Evolutionary conservation across 192 early-diverging fungal species (phyloP).

Genomic region (Ambispora gerdemannii): DNA sequence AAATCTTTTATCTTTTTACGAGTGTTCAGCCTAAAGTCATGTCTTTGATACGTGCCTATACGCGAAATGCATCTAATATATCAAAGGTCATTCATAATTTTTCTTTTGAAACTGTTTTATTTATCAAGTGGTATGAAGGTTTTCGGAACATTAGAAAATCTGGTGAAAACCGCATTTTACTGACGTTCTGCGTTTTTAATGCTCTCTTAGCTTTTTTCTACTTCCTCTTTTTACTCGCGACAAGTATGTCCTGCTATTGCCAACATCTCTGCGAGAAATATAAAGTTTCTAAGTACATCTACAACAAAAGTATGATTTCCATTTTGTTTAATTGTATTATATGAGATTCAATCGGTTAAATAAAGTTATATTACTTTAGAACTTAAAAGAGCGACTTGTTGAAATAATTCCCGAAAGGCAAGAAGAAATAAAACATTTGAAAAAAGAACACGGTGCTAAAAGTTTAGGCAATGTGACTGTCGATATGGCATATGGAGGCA

Average conservation of each 20-base stretch:
- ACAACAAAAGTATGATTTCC: not conserved
- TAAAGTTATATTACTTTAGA: constrained; percentile 43
- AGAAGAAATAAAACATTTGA: constrained; percentile 92
- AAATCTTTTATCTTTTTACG: too few relatives aligned
- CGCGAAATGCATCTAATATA: not conserved
- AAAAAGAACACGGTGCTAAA: constrained; percentile 85
- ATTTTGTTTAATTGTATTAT: not conserved
- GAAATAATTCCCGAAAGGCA: constrained; percentile 95
- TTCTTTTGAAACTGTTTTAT: not conserved
- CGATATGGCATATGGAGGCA: constrained; percentile 98
- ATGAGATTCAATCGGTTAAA: not conserved
- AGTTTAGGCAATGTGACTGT: constrained; percentile 93
- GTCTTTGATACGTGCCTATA: not conserved
- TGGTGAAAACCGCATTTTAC: not conserved
- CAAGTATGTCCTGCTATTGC: not conserved
- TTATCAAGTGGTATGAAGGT: too few relatives aligned
- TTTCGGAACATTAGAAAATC: constrained; percentile 1
- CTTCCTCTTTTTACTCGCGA: not conserved
- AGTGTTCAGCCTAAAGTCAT: too few relatives aligned
- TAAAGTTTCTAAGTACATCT: not conserved
- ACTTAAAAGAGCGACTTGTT: constrained; percentile 87
- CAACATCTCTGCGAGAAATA: not conserved
- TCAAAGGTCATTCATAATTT: not conserved
- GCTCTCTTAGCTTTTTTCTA: too few relatives aligned
- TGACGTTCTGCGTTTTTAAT: not conserved